Base-by-base conservation (phyloP, 495 filamentous ascomycete species). In the Diplogelasinospora grovesii region DNA sequence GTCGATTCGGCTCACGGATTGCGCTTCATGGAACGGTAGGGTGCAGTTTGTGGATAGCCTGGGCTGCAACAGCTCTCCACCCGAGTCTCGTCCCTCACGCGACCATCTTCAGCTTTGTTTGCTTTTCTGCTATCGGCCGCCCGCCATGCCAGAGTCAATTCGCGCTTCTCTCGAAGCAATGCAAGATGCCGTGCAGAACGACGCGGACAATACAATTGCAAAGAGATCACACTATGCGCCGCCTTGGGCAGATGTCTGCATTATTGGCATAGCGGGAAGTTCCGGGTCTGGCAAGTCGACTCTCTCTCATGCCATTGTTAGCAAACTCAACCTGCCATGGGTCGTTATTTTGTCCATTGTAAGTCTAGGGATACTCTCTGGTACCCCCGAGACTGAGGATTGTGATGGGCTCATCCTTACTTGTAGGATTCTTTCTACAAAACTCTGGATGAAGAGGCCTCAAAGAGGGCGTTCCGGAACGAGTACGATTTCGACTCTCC, bases 201-300 rank as follows among this genome's bases (percentile, higher is more conserved):
- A 52, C 35, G 45, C 54, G 15, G 55, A 64, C 38, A 39, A 46
- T 34, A 63, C 64, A 20, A 64, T 72, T 28, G 49, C 62, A 18
- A 71, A 59, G 41, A 52, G 65, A 39, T 79, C 77, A 42, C 82
- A 85, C 42, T 98, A 98, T 60, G 83, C 80, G 26, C 92, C 92
- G 24, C 92, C 92, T 62, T 98, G 92, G 92, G 84, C 82, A 16
- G 81, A 96, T 60, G 73, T 88, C 39, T 88, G 81, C 62, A 96
- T 98, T 52, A 97, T 98, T 54, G 92, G 89, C 31, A 82, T 98
- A 42, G 92, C 93, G 29, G 92, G 92, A 9, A 92, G 86, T 57
- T 96, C 89, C 14, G 93, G 93, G 38, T 96, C 89, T 19, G 92
- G 92, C 26, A 98, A 98, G 69, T 95, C 89, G n/a, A 94, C 88